Conservation (phyloP, 768 basidiomycete species). For the Kwoniella botswanensis region DNA sequence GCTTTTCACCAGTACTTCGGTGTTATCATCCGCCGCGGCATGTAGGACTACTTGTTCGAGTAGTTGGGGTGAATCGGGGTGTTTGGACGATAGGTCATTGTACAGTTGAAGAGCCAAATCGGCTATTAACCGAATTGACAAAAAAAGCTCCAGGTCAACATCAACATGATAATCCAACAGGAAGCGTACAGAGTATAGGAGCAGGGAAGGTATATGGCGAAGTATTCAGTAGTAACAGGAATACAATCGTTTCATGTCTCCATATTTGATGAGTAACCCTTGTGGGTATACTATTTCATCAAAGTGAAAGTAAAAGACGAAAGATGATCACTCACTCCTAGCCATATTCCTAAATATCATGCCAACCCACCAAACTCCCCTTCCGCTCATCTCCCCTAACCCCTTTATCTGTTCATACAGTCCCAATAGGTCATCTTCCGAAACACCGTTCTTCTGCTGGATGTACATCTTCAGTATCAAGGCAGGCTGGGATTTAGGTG, state of each 20-base stretch:
- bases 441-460: constrained; percentile 23
- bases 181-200: too few species aligned
- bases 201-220: too few species aligned
- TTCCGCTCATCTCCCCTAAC: constrained; percentile 35
- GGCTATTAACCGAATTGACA: background rate
- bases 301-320: constrained; percentile 10
- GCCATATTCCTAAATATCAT: constrained; percentile 29
- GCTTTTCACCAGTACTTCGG: constrained; percentile 24
- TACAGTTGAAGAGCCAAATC: constrained; percentile 41
- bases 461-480: constrained; percentile 40
- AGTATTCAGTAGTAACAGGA: too few species aligned
- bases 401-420: constrained; percentile 27
- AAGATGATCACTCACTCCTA: constrained; percentile 31
- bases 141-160: too few species aligned
- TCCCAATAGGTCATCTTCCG: constrained; percentile 20
- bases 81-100: constrained; percentile 25
- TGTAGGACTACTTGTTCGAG: constrained; percentile 45
- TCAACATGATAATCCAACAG: too few species aligned
- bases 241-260: too few species aligned
- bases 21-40: constrained; percentile 34
- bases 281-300: too few species aligned
- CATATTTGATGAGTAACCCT: too few species aligned
- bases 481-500: constrained; percentile 46
- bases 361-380: constrained; percentile 34
- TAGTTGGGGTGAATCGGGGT: constrained; percentile 25